Evolutionary conservation across 2,329 filamentous ascomycete species (phyloP).

Genomic region (Penicillium sp.): DNA sequence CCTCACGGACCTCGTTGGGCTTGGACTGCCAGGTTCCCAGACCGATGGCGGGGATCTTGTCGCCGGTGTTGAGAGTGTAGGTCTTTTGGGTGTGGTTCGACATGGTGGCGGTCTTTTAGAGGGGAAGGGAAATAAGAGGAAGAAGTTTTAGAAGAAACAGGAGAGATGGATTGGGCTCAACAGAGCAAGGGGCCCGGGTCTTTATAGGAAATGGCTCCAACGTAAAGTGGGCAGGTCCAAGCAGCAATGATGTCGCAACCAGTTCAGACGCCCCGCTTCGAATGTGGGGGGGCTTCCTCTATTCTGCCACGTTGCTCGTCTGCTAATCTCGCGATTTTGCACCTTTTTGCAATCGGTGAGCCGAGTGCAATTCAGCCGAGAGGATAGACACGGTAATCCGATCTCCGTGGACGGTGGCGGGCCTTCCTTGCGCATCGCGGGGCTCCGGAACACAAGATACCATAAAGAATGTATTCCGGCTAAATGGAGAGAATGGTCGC

Average conservation of each 20-base stretch:
- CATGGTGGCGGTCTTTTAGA: constrained; percentile 19
- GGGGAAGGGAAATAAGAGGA: background rate
- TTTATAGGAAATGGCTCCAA: constrained; percentile 14
- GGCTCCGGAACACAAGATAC: background rate
- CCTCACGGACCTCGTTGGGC: constrained; percentile 55
- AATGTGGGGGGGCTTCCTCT: constrained; percentile 6
- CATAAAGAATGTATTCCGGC: constrained; percentile 7
- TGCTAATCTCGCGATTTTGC: background rate
- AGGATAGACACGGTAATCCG: constrained; percentile 4
- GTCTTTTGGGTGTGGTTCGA: constrained; percentile 35
- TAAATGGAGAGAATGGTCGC: constrained; percentile 7
- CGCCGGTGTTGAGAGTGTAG: constrained; percentile 55
- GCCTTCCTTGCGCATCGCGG: background rate
- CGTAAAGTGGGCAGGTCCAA: constrained; percentile 31
- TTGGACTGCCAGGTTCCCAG: constrained; percentile 62
- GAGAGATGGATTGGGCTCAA: no score
- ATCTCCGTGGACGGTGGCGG: background rate
- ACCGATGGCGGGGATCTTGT: constrained; percentile 54
- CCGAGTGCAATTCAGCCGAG: constrained; percentile 5
- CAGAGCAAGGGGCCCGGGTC: background rate
- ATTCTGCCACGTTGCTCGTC: background rate
- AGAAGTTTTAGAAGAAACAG: background rate
- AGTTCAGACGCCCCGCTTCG: constrained; percentile 3
- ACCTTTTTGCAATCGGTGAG: background rate
- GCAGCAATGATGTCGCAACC: constrained; percentile 25